A percentile compares a stretch with the other conserved stretches of the same genome.
Conservation (phyloP, 495 filamentous ascomycete species). For the Poronia punctata region DNA sequence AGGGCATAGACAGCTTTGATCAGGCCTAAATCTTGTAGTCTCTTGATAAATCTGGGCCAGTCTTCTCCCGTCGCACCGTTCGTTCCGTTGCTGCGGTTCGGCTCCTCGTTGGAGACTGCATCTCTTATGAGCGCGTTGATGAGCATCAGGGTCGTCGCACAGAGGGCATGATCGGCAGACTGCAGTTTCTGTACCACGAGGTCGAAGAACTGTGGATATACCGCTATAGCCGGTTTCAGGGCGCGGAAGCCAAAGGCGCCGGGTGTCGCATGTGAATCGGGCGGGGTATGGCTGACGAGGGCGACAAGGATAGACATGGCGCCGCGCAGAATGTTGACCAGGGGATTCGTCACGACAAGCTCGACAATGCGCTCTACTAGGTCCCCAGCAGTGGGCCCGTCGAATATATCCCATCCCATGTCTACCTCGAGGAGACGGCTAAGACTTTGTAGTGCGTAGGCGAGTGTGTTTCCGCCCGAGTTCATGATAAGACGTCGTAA, state of each 20-base stretch:
- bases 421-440: slow-evolving; percentile 85
- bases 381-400: slow-evolving; percentile 41
- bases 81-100: slow-evolving; percentile 20
- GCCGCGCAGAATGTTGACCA: slow-evolving; percentile 94
- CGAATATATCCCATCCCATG: slow-evolving; percentile 88
- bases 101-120: slow-evolving; percentile 70
- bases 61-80: slow-evolving; percentile 49
- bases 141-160: slow-evolving; percentile 89
- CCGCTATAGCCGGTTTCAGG: slow-evolving; percentile 82
- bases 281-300: slow-evolving; percentile 71
- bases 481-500: slow-evolving; percentile 75
- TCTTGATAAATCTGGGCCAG: slow-evolving; percentile 94
- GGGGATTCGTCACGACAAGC: slow-evolving; percentile 86
- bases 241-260: slow-evolving; percentile 77
- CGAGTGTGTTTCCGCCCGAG: slow-evolving; percentile 86
- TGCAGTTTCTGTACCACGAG: slow-evolving; percentile 85
- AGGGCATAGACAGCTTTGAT: slow-evolving; percentile 85
- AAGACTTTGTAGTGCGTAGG: slow-evolving; percentile 86
- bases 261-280: slow-evolving; percentile 33
- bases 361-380: slow-evolving; percentile 73
- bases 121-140: slow-evolving; percentile 95
- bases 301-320: slow-evolving; percentile 95
- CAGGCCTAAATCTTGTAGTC: slow-evolving; percentile 84
- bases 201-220: slow-evolving; percentile 89
- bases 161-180: slow-evolving; percentile 91